These are phyloP conservation scores for Aplosporella prunicola DNA, from an alignment of 2,329 filamentous ascomycete species.

Conservation along the genomic window DNA sequence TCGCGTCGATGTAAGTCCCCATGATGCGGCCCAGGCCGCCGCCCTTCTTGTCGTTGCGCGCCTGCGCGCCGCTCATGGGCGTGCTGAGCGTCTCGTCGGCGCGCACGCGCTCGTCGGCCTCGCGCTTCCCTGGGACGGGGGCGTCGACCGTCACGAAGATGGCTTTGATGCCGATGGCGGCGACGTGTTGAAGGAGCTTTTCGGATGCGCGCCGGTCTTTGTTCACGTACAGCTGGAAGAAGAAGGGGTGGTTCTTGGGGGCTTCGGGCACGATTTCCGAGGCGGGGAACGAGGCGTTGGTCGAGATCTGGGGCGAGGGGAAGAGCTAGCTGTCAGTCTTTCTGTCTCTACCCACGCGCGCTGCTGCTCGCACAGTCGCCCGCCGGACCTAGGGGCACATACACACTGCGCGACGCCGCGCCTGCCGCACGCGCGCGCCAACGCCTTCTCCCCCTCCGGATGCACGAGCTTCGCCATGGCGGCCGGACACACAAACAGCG, in stretches of 20 bases:
- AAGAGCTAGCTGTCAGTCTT: not conserved
- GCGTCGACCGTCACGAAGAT: slow-evolving; percentile 52
- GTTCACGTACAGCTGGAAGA: slow-evolving; percentile 56
- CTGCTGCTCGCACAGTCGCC: slow-evolving; percentile 2
- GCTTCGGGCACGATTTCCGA: slow-evolving; percentile 15
- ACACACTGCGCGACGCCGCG: slow-evolving; percentile 23
- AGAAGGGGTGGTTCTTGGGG: slow-evolving; percentile 27
- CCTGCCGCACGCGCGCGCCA: slow-evolving; percentile 20
- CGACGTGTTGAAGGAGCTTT: slow-evolving; percentile 36
- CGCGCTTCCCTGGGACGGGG: slow-evolving; percentile 48
- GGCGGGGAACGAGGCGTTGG: slow-evolving; percentile 19
- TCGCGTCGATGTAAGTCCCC: slow-evolving; percentile 49
- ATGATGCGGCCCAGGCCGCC: slow-evolving; percentile 49
- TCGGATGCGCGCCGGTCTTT: slow-evolving; percentile 45
- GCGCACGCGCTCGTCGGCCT: slow-evolving; percentile 36
- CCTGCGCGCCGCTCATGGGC: slow-evolving; percentile 42
- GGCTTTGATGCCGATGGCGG: slow-evolving; percentile 42
- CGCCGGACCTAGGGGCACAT: slow-evolving; percentile 23
- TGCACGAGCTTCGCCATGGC: slow-evolving; percentile 29
- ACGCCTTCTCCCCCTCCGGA: slow-evolving; percentile 29
- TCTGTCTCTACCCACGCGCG: not conserved
- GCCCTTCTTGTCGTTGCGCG: slow-evolving; percentile 45
- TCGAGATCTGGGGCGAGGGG: slow-evolving; percentile 19
- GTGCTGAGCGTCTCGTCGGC: slow-evolving; percentile 36
- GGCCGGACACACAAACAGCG: slow-evolving; percentile 28